Evolutionary conservation across 352 stramenopile species (phyloP), one percentile per base, ranked within the genome.

Genomic region (Phytophthora sp.): DNA sequence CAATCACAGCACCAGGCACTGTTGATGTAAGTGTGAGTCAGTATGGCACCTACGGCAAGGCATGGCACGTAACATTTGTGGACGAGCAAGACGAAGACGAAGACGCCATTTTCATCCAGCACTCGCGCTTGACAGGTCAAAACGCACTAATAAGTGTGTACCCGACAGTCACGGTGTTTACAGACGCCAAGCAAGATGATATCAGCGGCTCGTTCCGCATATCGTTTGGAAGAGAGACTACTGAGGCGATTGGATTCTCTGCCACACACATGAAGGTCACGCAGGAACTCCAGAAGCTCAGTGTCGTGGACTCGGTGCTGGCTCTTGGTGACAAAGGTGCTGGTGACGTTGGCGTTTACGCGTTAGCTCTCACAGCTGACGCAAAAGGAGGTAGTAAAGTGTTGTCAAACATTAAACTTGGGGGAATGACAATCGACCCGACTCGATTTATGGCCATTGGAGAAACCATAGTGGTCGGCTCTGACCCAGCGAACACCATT

Each of bases 11-110:
- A 13, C 37, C 57, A 15, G 84, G 87, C n/a, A 81, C 74, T 7
- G 94, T 98, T 11, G 87, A 96, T 31, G 92, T 99, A 0, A 90
- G 69, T 34, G 45, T 87, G 20, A 86, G 69, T 23, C 69, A 79
- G 32, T 89, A 89, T 21, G 80, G 84, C 1, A 55, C 74, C 6
- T 77, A 89, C 7, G 95, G 92, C 5, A 84, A 85, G 44, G 74
- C 83, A 4, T 99, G 96, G 95, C 69, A 91, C 13, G 77, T 99
- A 26, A 99, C 95, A 7, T 99, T 99, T 61, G 51, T 73, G 18
- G 62, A 76, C 24, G 58, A 86, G 3, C 43, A 54, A 52, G 66
- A 85, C 0, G 83, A 88, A 23, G 64, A 84, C 15, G 57, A 76
- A 11, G 87, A 96, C 32, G 65, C 79, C 10, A 62, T 97, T n/a